Conservation (phyloP, 768 basidiomycete genomes). For the Clitopilus hobsonii region DNA sequence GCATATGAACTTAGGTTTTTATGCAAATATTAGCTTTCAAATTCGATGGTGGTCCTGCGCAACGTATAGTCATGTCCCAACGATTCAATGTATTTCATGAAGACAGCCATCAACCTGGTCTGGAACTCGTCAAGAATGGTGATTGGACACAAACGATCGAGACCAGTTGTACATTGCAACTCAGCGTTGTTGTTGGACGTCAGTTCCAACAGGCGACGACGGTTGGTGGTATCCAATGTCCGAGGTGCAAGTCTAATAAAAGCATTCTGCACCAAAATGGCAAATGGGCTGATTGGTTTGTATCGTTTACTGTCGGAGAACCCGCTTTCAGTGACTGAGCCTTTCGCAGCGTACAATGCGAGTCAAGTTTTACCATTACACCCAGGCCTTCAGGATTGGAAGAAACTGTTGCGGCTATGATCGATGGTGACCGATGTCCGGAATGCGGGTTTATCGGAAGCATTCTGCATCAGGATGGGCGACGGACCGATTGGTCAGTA, state of each 20-base stretch:
- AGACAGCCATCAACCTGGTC: background rate
- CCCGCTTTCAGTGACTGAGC: no score
- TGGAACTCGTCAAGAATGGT: background rate
- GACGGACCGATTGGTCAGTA: background rate
- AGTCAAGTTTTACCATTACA: no score
- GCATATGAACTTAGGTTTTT: no score
- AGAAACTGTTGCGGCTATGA: no score
- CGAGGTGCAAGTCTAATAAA: no score
- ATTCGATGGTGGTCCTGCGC: background rate
- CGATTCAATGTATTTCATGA: background rate
- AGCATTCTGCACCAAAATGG: no score
- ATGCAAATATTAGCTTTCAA: background rate
- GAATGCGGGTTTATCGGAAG: background rate
- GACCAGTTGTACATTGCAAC: background rate
- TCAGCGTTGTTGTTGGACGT: background rate
- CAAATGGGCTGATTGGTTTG: no score
- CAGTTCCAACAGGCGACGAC: background rate
- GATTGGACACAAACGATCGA: background rate
- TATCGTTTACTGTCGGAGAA: no score
- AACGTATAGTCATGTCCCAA: background rate
- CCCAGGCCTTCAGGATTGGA: no score
- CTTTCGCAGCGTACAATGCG: no score
- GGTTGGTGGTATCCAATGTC: background rate
- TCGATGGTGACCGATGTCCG: no score
- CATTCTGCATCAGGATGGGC: background rate